Base-by-base conservation (phyloP, 2,329 filamentous ascomycete genomes). In the Dactylellina parvicollis region DNA sequence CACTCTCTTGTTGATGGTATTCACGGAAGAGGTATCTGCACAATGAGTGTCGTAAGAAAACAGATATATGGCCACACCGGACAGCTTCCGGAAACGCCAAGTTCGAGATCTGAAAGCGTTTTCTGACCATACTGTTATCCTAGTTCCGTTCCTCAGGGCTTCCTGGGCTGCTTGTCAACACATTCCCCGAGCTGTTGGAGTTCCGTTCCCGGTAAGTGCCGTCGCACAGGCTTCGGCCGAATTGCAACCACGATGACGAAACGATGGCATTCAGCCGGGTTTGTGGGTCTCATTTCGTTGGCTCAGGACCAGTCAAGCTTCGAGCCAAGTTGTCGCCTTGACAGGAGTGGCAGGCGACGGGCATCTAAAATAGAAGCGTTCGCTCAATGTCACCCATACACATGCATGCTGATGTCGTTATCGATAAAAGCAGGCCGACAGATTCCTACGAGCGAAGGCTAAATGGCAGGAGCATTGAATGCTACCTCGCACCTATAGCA, bases 181-280 rank as follows among this genome's bases (percentile, higher is more conserved):
- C 62, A 59, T 59, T 67, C 34, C n/a, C 18, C 8, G 4, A 28
- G 2, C 28, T 67, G 62, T 67, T 52, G 62, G 20, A 59, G 18
- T 56, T 67, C 62, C 36, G 26, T 67, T 52, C 34, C 30, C 62
- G 62, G 62, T 50, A 66, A 66, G 28, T 50, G 16, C 52, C 62
- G 42, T 57, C 3, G 16, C 52, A 50, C 42, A 50, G 36, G 4
- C 0, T 18, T 57, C 50, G 42, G 34, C 52, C 62, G 42, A 50
- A 5, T 34, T 36, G 20, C 16, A 12, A 30, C 38, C 30, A 26
- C 56, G 46, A 24, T 42, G 36, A 42, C 52, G 52, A 30, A 56
- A 26, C 10, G 14, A 18, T 1, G 28, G 34, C 20, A 56, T 40
- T 42, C 52, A 42, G 52, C 20, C 36, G 52, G 34, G 16, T 26